Evolutionary conservation across 2,329 filamentous ascomycete species (phyloP), one percentile per base, ranked within the genome.

Genomic region (Pyricularia grisea): DNA sequence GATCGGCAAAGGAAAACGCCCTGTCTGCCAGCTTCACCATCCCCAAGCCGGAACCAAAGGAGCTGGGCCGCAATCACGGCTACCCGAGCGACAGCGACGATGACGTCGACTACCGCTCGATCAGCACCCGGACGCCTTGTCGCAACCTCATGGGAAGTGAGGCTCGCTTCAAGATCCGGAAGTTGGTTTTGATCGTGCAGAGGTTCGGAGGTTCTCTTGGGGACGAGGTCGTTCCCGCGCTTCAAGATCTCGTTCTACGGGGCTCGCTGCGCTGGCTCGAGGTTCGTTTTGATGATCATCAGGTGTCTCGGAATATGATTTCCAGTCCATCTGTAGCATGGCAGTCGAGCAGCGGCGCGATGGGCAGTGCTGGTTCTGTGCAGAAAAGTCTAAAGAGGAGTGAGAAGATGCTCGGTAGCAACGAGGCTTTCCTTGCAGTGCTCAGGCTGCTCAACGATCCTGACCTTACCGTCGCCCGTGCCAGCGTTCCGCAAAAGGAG

Each of bases 371-470:
- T 50, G 42, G 42, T 7, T n/a, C 42, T 50, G 20, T 50, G 42
- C 42, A 50, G 42, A 50, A 50, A n/a, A 50, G 42, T 11, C 10
- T 50, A 20, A 50, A 50, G 17, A 50, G 42, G 42, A 50, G 23
- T 9, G 50, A 60, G 61, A 60, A 60, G 33, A 12, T 5, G 3
- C 68, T 69, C 20, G 50, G 20, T 20, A n/a, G 17, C 30, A 68
- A 70, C 31, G 64, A 36, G 33, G 67, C 68, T 60, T 66, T 71
- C 61, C 78, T 73, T 69, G 76, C 78, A 2, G 71, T 84, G 10
- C 72, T 84, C 65, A 74, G 75, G 67, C 73, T 84, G 23, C 73
- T 85, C 68, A 74, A 78, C 61, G 82, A 84, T 69, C 82, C 83
- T 66, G 79, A 83, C 65, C 74, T 85, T 50, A 74, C 80, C 66